Evolutionary conservation across 2,329 filamentous ascomycete species (phyloP), one percentile per base, ranked within the genome.

Genomic region (Ophiostoma sp.): DNA sequence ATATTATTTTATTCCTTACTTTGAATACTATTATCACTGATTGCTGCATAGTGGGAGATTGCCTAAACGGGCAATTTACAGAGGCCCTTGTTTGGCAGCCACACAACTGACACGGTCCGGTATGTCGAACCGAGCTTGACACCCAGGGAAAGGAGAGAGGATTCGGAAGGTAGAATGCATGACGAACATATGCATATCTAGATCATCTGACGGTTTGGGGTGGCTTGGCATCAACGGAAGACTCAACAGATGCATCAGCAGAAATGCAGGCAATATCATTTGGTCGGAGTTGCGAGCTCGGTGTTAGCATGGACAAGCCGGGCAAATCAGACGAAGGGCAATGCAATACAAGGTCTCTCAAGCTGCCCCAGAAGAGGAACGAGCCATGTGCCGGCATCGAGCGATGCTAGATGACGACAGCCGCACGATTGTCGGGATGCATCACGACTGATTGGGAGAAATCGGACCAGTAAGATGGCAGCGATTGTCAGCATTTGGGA

Each of bases 251-350:
- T 18, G 63, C 62, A 66, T 68, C 67, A 68, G 67, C 67, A 69
- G 69, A 68, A 68, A 55, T 68, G 27, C 66, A 60, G 14, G 36
- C 52, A 7, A n/a, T 66, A 27, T 40, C 2, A 69, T 71, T 69
- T 58, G 70, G 27, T 52, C 60, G 60, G 42, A 52, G 52, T n/a
- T 63, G 8, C 44, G 18, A 40, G 62, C 27, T 47, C 49, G 60
- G 68, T n/a, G 42, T 38, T 47, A 12, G 38, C 55, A n/a, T 7
- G 2, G 9, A 18, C n/a, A 9, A 63, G 16, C n/a, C 44, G 49
- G 47, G 58, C 67, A 64, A 68, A 68, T 66, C 64, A 68, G 18
- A 64, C 7, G 4, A 8, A n/a, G 12, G 45, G 38, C 47, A 64
- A 64, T 66, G 42, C 44, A 55, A 66, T 52, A 47, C 42, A 47